These are phyloP conservation scores for Penicillium nucicola DNA, from an alignment of 495 filamentous ascomycete species.

Conservation along the genomic window DNA sequence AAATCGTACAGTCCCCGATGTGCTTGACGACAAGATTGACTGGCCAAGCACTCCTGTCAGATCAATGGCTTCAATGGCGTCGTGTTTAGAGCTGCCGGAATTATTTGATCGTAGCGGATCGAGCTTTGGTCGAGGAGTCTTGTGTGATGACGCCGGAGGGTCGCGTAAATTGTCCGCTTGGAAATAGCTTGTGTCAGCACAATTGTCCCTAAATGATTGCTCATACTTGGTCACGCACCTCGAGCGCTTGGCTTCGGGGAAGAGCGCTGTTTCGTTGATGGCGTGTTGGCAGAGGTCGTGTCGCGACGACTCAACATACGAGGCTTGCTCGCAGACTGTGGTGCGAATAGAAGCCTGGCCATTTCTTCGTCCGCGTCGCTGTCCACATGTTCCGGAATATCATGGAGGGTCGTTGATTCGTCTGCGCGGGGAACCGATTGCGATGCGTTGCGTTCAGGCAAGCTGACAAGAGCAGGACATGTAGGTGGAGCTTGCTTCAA, in stretches of 20 bases:
- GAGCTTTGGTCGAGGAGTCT: constrained; percentile 8
- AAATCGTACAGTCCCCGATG: constrained; percentile 45
- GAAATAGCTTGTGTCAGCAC: not conserved
- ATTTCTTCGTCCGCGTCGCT: constrained; percentile 41
- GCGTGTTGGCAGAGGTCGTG: constrained; percentile 9
- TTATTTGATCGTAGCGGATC: constrained; percentile 23
- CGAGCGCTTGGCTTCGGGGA: constrained; percentile 12
- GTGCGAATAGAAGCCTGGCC: constrained; percentile 53
- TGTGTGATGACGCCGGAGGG: constrained; percentile 18
- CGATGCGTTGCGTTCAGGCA: constrained; percentile 14
- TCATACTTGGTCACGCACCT: constrained; percentile 15
- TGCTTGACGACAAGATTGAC: constrained; percentile 36
- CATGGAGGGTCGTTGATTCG: constrained; percentile 14
- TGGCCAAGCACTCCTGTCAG: constrained; percentile 59
- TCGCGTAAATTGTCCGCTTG: constrained; percentile 10
- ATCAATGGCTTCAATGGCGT: constrained; percentile 63
- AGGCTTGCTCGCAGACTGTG: constrained; percentile 50
- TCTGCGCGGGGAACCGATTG: constrained; percentile 18
- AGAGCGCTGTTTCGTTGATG: constrained; percentile 28
- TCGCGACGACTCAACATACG: constrained; percentile 40
- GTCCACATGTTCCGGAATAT: constrained; percentile 24
- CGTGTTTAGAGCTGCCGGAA: constrained; percentile 18
- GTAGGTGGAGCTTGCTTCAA: constrained; percentile 38
- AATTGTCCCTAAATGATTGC: not conserved
- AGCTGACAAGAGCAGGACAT: constrained; percentile 29